Conservation (phyloP, 2,329 filamentous ascomycete species). For the Nothophoma quercina region DNA sequence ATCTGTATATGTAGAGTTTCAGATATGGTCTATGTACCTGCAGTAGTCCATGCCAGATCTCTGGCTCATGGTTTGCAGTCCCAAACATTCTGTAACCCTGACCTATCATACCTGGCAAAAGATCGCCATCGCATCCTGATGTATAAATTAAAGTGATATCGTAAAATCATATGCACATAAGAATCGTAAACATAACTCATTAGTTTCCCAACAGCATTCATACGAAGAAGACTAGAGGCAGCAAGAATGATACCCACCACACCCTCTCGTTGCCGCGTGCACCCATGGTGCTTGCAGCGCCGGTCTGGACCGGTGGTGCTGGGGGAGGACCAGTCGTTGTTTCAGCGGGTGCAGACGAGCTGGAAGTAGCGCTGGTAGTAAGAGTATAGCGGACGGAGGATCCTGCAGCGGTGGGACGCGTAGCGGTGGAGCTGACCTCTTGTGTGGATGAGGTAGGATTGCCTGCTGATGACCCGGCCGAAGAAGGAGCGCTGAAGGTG, state of each 20-base stretch:
- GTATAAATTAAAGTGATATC: conserved; percentile 5
- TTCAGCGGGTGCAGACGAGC: conserved; percentile 19
- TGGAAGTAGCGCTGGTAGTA: conserved; percentile 23
- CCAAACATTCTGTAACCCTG: not conserved
- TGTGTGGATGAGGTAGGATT: not conserved
- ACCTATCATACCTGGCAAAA: not conserved
- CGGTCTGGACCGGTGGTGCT: conserved; percentile 31
- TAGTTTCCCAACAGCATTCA: not conserved
- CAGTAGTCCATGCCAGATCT: conserved; percentile 6
- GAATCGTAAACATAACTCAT: conserved; percentile 15
- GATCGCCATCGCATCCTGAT: not conserved
- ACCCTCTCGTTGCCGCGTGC: conserved; percentile 32
- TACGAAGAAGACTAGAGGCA: conserved; percentile 24
- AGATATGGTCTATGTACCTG: conserved; percentile 8
- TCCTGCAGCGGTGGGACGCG: conserved; percentile 17
- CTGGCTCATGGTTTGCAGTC: not conserved
- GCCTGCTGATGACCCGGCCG: not conserved
- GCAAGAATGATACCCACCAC: conserved; percentile 43
- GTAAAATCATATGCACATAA: conserved; percentile 17
- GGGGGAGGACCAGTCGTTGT: conserved; percentile 31
- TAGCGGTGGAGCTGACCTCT: conserved; percentile 2
- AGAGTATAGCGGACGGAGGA: conserved; percentile 25
- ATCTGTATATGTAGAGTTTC: not conserved
- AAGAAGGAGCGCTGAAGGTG: too few species aligned
- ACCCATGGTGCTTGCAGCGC: conserved; percentile 18